These are phyloP conservation scores for Scytalidium sp. DNA, from an alignment of 2,329 filamentous ascomycete genomes.

Conservation along the genomic window DNA sequence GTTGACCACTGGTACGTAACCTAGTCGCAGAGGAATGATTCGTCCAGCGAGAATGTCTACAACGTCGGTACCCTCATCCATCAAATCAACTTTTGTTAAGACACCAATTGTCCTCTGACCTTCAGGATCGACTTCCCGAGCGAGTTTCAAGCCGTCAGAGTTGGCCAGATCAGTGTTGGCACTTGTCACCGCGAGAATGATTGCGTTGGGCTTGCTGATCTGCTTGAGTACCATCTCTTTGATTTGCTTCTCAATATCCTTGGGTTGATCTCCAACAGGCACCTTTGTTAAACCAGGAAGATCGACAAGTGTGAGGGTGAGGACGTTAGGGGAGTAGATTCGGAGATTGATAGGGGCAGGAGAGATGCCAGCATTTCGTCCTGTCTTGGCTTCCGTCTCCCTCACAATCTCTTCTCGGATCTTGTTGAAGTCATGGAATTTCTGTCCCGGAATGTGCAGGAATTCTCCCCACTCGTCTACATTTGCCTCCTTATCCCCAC, in stretches of 20 bases:
- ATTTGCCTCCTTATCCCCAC: conserved; percentile 84
- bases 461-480: conserved; percentile 98
- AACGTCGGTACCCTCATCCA: conserved; percentile 98
- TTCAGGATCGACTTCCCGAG: conserved; percentile 93
- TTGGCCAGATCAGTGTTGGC: conserved; percentile 98
- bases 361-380: conserved; percentile 93
- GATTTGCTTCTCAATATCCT: conserved; percentile 96
- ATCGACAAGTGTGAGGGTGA: conserved; percentile 95
- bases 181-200: conserved; percentile 92
- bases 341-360: conserved; percentile 95
- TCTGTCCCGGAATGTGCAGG: conserved; percentile 93
- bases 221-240: conserved; percentile 98
- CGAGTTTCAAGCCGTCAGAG: conserved; percentile 94
- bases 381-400: conserved; percentile 95
- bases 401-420: conserved; percentile 96
- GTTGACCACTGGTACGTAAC: conserved; percentile 97
- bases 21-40: conserved; percentile 90
- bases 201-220: conserved; percentile 97
- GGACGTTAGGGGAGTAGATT: conserved; percentile 97
- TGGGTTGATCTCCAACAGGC: conserved; percentile 91
- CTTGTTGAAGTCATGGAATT: conserved; percentile 97
- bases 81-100: conserved; percentile 96
- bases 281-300: conserved; percentile 95
- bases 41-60: conserved; percentile 97
- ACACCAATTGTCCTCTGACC: conserved; percentile 98